phyloP scores from a whole-genome alignment of 441 rosid species.

The Erodium texanum region DNA sequence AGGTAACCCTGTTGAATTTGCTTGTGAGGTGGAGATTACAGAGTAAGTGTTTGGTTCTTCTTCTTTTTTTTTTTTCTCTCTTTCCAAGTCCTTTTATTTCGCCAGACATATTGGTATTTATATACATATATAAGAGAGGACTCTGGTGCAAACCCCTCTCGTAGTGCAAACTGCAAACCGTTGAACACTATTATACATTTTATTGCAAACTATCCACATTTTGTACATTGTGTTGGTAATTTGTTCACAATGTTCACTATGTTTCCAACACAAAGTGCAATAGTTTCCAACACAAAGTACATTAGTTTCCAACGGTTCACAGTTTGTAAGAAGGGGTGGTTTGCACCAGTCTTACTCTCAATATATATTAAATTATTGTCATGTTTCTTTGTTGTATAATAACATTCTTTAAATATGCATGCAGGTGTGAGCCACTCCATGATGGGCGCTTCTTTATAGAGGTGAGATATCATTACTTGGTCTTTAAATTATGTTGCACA shows the following conservation, averaged over 20 bases:
- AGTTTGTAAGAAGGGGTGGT: no score
- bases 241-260: no score
- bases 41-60: slow-evolving; percentile 52
- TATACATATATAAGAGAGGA: neutral
- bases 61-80: slow-evolving; percentile 1
- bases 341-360: no score
- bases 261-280: no score
- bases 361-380: neutral
- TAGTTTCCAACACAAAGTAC: no score
- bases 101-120: neutral
- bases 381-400: neutral
- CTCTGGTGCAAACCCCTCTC: no score
- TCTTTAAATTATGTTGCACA: slow-evolving; percentile 5
- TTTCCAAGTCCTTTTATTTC: neutral
- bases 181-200: no score
- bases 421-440: slow-evolving; percentile 83
- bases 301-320: no score
- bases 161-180: no score
- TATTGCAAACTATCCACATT: no score
- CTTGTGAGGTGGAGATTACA: slow-evolving; percentile 95
- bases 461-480: slow-evolving; percentile 34
- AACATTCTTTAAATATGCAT: slow-evolving; percentile 21
- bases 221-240: no score
- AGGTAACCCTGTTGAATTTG: slow-evolving; percentile 62
- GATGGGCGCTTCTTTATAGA: slow-evolving; percentile 85